Percentiles rank a stretch among this genome's conserved stretches.
phyloP scores from a whole-genome alignment of 371 early-diverging fungal genomes.

The Lichtheimia corymbifera region DNA sequence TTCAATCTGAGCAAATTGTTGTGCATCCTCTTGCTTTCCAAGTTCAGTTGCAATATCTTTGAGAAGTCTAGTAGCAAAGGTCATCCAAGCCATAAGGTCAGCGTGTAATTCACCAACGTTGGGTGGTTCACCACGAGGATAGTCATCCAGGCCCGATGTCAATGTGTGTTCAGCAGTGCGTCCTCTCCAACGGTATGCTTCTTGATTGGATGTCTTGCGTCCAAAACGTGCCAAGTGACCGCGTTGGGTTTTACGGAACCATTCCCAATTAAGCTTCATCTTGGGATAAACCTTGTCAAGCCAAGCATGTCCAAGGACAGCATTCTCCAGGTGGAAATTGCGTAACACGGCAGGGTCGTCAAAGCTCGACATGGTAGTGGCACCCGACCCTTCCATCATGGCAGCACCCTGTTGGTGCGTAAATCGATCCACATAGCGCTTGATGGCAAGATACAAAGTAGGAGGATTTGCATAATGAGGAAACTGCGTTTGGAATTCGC shows the following conservation, averaged over 20 bases:
- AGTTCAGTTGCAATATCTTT: conserved; percentile 65
- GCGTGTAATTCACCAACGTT: conserved; percentile 86
- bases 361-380: conserved; percentile 7
- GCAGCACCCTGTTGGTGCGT: conserved; percentile 5
- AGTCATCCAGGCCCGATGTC: conserved; percentile 95
- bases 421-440: conserved; percentile 56
- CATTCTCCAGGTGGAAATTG: conserved; percentile 51
- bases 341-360: conserved; percentile 44
- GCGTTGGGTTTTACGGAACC: conserved; percentile 82
- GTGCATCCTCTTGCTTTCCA: conserved; percentile 47
- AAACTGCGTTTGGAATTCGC: conserved; percentile 91
- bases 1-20: conserved; percentile 55
- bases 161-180: conserved; percentile 82
- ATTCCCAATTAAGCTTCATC: conserved; percentile 73
- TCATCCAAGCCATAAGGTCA: conserved; percentile 91
- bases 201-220: conserved; percentile 45
- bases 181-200: conserved; percentile 93
- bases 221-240: conserved; percentile 68
- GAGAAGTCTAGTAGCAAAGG: conserved; percentile 74
- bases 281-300: conserved; percentile 68
- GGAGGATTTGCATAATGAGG: conserved; percentile 95
- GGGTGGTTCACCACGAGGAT: conserved; percentile 82
- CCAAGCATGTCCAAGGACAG: conserved; percentile 53
- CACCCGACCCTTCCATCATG: conserved; percentile 5
- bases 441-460: conserved; percentile 76